phyloP scores from a whole-genome alignment of 345 rosid genomes.

The Brassica napus region Da-Ae NC_063450.1:21077501-21078000 shows the following conservation, averaged over 20 bases:
- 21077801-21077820: background rate
- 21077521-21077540: background rate
- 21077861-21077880: background rate
- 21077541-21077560: background rate
- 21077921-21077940: no score
- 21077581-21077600: background rate
- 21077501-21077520: background rate
- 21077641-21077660: background rate
- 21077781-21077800: background rate
- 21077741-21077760: background rate
- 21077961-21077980: no score
- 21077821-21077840: background rate
- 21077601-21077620: background rate
- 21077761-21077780: background rate
- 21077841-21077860: background rate
- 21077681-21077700: background rate
- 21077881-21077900: no score
- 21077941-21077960: no score
- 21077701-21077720: background rate
- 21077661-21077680: background rate
- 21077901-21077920: no score
- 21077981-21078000: no score
- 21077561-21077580: background rate
- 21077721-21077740: background rate
- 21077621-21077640: background rate